These are phyloP conservation scores for Leccinum uliginosum DNA, from an alignment of 768 basidiomycete genomes.

Conservation along the genomic window DNA sequence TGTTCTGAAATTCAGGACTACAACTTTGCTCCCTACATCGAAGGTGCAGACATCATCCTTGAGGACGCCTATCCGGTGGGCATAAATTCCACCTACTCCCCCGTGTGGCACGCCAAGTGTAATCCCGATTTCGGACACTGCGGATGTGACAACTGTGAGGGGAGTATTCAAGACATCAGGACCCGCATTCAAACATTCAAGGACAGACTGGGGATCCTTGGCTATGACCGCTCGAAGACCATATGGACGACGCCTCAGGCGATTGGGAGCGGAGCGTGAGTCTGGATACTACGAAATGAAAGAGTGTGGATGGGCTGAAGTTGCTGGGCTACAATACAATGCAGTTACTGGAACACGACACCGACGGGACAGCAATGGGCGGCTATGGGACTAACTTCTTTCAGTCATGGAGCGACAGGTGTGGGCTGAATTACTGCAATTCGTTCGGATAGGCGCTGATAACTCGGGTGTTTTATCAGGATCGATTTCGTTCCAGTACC, in stretches of 20 bases:
- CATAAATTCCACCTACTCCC: constrained; percentile 61
- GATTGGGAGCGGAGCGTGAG: constrained; percentile 51
- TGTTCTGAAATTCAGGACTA: constrained; percentile 45
- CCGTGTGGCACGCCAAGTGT: constrained; percentile 56
- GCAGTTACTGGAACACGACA: constrained; percentile 28
- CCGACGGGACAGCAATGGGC: constrained; percentile 28
- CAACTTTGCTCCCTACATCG: constrained; percentile 52
- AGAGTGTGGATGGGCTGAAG: constrained; percentile 4
- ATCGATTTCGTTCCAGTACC: constrained; percentile 27
- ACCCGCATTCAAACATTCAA: constrained; percentile 62
- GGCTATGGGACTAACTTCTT: constrained; percentile 21
- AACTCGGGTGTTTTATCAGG: constrained; percentile 8
- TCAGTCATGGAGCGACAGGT: constrained; percentile 27
- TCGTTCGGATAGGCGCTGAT: not conserved
- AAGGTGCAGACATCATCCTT: constrained; percentile 66
- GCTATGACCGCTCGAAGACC: constrained; percentile 61
- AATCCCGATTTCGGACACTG: constrained; percentile 67
- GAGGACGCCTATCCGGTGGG: constrained; percentile 39
- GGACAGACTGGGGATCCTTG: constrained; percentile 53
- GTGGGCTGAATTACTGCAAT: not conserved
- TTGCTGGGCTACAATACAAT: not conserved
- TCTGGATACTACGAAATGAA: not conserved
- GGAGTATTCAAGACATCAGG: constrained; percentile 60
- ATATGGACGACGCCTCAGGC: constrained; percentile 80
- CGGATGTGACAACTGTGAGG: constrained; percentile 67